phyloP scores from a whole-genome alignment of 345 rosid species.

The Eucalyptus fibrosa region DNA sequence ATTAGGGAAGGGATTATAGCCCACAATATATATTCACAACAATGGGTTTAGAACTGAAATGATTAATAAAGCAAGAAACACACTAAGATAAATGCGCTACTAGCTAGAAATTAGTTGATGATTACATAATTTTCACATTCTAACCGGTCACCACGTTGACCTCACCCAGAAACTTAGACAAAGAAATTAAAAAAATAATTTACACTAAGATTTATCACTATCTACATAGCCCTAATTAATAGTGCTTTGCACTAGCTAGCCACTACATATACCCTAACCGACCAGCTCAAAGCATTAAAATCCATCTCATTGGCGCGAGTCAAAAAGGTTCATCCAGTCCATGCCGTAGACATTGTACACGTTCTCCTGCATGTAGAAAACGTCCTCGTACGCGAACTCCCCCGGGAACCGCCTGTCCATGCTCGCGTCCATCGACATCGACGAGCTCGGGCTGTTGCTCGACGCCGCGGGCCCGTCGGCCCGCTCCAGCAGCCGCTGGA shows the following conservation, averaged over 20 bases:
- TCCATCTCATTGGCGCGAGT: background rate
- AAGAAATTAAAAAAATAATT: background rate
- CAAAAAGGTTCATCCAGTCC: background rate
- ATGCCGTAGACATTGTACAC: conserved; percentile 11
- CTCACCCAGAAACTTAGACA: background rate
- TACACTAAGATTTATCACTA: background rate
- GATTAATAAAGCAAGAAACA: background rate
- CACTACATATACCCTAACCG: background rate
- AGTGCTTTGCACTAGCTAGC: background rate
- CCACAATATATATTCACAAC: background rate
- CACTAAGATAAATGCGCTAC: background rate
- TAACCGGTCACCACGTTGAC: background rate
- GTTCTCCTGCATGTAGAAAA: conserved; percentile 24
- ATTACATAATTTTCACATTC: background rate
- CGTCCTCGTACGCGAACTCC: conserved; percentile 27
- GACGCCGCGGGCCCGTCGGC: conserved; percentile 14
- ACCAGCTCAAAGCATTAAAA: background rate
- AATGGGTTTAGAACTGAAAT: background rate
- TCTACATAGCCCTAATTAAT: background rate
- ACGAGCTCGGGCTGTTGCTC: conserved; percentile 37
- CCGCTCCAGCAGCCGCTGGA: conserved; percentile 24
- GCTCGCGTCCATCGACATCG: conserved; percentile 14
- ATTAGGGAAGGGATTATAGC: background rate
- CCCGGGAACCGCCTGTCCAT: conserved; percentile 16
- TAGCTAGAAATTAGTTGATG: background rate